Evolutionary conservation across 306 rosid species (phyloP), one percentile per base, ranked within the genome.

Genomic region (Corylus heterophylla): DNA sequence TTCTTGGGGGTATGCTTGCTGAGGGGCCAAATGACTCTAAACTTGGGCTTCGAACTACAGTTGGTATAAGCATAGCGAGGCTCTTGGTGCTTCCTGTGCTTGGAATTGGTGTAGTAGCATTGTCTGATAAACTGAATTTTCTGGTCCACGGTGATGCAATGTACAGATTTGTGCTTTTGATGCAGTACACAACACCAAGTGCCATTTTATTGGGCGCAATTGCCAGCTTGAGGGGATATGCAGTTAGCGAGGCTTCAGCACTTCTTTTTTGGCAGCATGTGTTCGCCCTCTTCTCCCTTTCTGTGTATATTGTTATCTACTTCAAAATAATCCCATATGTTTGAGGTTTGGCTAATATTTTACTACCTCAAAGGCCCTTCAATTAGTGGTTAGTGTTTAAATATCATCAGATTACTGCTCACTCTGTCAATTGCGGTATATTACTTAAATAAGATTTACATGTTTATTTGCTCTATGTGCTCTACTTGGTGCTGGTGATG

Each of bases 191-290:
- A 2, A 84, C 96, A 50, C 98, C 97, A 5, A 94, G 97, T 74
- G 97, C 98, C 27, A 90, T 94, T 79, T 82, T 94, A 76, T 75
- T 92, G 71, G 97, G 98, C 77, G 97, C 97, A 49, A 90, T 92
- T 78, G 97, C 97, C n/a, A 92, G 91, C 74, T 76, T 94, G 85
- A 85, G 98, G 86, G 97, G 94, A 58, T 90, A 94, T 84, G 98
- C 97, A 69, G 94, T 94, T 56, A 83, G 93, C 0, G 97, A 94
- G 88, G 93, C 97, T 77, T 94, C 97, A 1, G 89, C 98, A 69
- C 84, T 94, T 78, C 88, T 92, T 80, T 92, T 94, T 84, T 94
- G 98, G 97, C 98, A 94, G 85, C 98, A 92, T 50, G 82, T 87
- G 79, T 90, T 87, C 80, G 91, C 97, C 11, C 94, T 90, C 48